These are phyloP conservation scores for Penicillium sp. DNA, from an alignment of 2,329 filamentous ascomycete species.

Conservation along the genomic window DNA sequence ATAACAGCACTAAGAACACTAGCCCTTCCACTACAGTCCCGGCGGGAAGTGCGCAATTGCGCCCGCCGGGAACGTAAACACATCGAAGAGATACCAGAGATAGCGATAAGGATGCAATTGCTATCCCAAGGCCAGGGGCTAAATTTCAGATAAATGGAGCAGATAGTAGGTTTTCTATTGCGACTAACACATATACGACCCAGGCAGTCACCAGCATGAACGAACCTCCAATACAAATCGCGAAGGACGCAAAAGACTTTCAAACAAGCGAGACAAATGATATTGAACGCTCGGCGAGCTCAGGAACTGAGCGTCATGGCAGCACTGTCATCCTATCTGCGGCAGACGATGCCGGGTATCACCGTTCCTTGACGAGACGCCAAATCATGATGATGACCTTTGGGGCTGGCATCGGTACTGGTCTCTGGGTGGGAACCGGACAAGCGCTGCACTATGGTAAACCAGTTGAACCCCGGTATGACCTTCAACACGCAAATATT, in stretches of 20 bases:
- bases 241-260: neutral
- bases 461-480: neutral
- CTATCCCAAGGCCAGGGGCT: too few species aligned
- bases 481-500: neutral
- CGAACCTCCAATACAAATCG: neutral
- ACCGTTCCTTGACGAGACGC: constrained; percentile 30
- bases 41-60: neutral
- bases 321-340: constrained; percentile 8
- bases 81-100: neutral
- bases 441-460: constrained; percentile 33
- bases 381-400: constrained; percentile 42
- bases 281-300: constrained; percentile 14
- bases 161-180: neutral
- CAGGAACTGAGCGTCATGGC: constrained; percentile 11
- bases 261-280: constrained; percentile 6
- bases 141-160: neutral
- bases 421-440: constrained; percentile 38
- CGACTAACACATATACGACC: neutral
- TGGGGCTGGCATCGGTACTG: constrained; percentile 37
- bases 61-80: neutral
- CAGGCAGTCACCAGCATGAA: neutral
- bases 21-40: neutral
- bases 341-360: constrained; percentile 27
- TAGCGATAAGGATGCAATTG: constrained; percentile 5
- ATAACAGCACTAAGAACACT: neutral